A percentile compares a stretch with the other conserved stretches of the same genome.
phyloP scores from a whole-genome alignment of 352 stramenopile genomes.

The Phytopythium chamaehyphon region DNA sequence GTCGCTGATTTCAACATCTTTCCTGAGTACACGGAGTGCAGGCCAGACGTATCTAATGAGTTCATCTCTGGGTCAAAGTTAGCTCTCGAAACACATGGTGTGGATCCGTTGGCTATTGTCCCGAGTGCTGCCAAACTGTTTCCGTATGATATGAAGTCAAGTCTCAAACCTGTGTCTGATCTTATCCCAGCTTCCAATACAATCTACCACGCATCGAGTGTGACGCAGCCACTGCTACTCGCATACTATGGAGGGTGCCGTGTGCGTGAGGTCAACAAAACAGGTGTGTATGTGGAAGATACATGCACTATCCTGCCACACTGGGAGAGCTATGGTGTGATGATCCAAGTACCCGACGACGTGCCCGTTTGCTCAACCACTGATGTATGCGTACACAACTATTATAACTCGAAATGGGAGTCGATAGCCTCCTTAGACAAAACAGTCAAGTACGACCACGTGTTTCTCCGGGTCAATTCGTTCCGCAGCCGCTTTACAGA shows the following conservation, averaged over 20 bases:
- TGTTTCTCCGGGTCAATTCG: background rate
- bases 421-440: background rate
- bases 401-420: constrained; percentile 4
- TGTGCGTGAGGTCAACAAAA: constrained; percentile 16
- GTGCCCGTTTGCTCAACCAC: constrained; percentile 11
- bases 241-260: constrained; percentile 21
- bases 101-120: constrained; percentile 14
- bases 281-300: constrained; percentile 18
- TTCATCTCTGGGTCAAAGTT: constrained; percentile 16
- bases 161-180: constrained; percentile 9
- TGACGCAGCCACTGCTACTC: constrained; percentile 16
- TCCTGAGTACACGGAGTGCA: constrained; percentile 19
- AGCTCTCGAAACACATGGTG: constrained; percentile 11
- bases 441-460: background rate
- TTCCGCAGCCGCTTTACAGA: constrained; percentile 5
- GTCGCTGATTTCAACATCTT: constrained; percentile 20
- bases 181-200: constrained; percentile 14
- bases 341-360: constrained; percentile 13
- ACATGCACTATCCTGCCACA: constrained; percentile 11
- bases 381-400: background rate
- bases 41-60: constrained; percentile 9
- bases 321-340: constrained; percentile 15
- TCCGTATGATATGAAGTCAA: constrained; percentile 15
- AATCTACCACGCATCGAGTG: constrained; percentile 8
- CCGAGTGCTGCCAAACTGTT: constrained; percentile 16